Base-by-base conservation (phyloP, 129 eudicot species). In the Centaurea solstitialis region DNA sequence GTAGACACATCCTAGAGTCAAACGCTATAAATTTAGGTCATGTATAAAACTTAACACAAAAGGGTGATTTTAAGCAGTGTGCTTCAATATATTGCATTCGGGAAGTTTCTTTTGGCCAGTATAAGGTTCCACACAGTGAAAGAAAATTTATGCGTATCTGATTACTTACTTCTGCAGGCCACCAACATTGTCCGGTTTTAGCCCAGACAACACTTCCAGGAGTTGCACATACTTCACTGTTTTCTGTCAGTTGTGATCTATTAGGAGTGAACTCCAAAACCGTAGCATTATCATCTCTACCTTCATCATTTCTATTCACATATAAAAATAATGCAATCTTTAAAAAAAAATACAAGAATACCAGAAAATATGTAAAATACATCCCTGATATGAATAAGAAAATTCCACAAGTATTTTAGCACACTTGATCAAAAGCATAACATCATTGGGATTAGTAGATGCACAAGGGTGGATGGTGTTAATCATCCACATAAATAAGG, bases 181-280 rank as follows among this genome's bases (percentile, higher is more conserved):
- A 85, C 88, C 88, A 85, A 17, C 68, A 18, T 8, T 78, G 62
- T 18, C 76, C 39, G 8, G 81, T 71, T 76, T 79, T 83, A 66
- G 79, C 87, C 89, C 89, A 86, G n/a, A 83, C 89, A 23, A 83
- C 79, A 86, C 83, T 83, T 84, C 87, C 90, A 15, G 85, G 85
- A 80, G 85, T 83, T 53, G 13, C 41, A 70, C 87, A 87, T 62
- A 21, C 61, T 61, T 76, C 86, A 76, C 73, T 80, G 79, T 30
- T 77, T 74, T 76, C 84, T 1, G 74, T 47, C 28, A 38, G 39
- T 70, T 39, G 85, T 45, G 88, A 82, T 75, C 76, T 87, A 47
- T 76, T 70, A 38, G 87, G 91, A 57, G 77, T 70, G 78, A 75
- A 71, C 50, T 85, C 78, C 77, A 81, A 28, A 6, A 73, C 65